A percentile compares a stretch with the other conserved stretches of the same genome.
Conservation (phyloP, 2,329 filamentous ascomycete species). For the Davidsoniella australis region DNA sequence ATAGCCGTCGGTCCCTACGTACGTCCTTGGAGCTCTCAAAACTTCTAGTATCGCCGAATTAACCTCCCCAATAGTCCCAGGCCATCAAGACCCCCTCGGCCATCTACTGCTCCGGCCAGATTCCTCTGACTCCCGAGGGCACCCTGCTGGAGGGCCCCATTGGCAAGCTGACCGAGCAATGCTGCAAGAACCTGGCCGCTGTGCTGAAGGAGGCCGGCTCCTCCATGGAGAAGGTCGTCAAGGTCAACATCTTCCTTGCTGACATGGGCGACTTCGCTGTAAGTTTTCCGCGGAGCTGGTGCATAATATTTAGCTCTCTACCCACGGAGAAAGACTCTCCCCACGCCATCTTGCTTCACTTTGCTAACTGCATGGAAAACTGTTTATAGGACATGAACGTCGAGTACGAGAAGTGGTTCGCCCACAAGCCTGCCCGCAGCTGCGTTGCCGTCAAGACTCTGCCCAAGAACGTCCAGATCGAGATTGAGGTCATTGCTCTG, state of each 20-base stretch:
- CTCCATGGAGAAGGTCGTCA: constrained; percentile 64
- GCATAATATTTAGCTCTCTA: not conserved
- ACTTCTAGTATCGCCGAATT: not conserved
- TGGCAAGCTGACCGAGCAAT: constrained; percentile 43
- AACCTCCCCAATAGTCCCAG: constrained; percentile 32
- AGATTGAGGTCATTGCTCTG: constrained; percentile 78
- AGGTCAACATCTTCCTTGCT: constrained; percentile 79
- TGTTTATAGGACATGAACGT: constrained; percentile 52
- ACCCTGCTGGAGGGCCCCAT: constrained; percentile 41
- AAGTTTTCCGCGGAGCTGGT: constrained; percentile 16
- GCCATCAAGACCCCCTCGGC: constrained; percentile 47
- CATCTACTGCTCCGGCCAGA: constrained; percentile 56
- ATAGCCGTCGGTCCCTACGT: constrained; percentile 48
- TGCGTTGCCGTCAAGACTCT: constrained; percentile 83
- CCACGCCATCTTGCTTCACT: too few relatives aligned
- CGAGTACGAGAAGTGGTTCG: constrained; percentile 70
- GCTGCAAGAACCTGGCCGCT: constrained; percentile 63
- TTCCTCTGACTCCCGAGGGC: constrained; percentile 46
- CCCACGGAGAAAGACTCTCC: not conserved
- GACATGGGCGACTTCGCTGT: constrained; percentile 78
- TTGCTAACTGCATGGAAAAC: not conserved
- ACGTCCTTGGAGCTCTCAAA: constrained; percentile 18
- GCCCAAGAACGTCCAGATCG: constrained; percentile 70
- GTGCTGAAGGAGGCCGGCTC: constrained; percentile 73
- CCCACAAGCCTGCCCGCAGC: constrained; percentile 70